Percentiles rank a stretch among this genome's conserved stretches.
These are phyloP conservation scores for Phyllostachys edulis DNA, from an alignment of 176 grass and related monocot species.

Conservation along the genomic window DNA sequence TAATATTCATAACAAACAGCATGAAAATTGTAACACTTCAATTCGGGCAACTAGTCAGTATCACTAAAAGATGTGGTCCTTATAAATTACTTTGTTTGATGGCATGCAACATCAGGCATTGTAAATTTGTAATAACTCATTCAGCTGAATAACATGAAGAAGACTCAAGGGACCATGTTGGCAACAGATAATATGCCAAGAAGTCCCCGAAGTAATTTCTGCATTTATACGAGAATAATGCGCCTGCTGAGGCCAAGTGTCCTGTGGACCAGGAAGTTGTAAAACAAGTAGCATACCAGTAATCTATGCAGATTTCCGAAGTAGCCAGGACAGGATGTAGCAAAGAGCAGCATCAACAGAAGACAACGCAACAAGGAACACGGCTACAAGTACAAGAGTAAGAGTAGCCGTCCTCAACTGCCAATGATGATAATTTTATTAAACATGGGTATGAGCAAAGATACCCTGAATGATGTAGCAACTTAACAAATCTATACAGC, in stretches of 20 bases:
- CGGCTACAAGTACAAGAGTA: slow-evolving; percentile 70
- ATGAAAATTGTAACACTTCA: background rate
- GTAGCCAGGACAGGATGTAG: slow-evolving; percentile 71
- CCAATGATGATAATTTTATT: slow-evolving; percentile 22
- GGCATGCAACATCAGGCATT: background rate
- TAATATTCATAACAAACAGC: too few relatives aligned
- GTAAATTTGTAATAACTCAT: slow-evolving; percentile 8
- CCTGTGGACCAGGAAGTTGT: slow-evolving; percentile 5
- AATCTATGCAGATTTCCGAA: slow-evolving; percentile 70
- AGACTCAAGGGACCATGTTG: background rate
- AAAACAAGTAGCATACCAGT: slow-evolving; percentile 37
- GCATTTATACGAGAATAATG: background rate
- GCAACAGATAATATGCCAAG: background rate
- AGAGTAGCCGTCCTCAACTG: slow-evolving; percentile 78
- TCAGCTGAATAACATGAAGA: slow-evolving; percentile 22
- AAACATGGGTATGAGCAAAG: slow-evolving; percentile 13
- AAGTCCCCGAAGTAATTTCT: slow-evolving; percentile 2
- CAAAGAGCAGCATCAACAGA: slow-evolving; percentile 77
- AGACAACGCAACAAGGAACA: slow-evolving; percentile 80
- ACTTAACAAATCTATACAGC: background rate
- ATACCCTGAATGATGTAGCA: background rate
- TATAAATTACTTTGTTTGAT: slow-evolving; percentile 22
- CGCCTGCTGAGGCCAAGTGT: background rate
- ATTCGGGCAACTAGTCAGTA: background rate
- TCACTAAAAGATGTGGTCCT: slow-evolving; percentile 14